Evolutionary conservation across 1,139 yeast genomes (phyloP).

Genomic region (Hanseniaspora gamundiae): DNA sequence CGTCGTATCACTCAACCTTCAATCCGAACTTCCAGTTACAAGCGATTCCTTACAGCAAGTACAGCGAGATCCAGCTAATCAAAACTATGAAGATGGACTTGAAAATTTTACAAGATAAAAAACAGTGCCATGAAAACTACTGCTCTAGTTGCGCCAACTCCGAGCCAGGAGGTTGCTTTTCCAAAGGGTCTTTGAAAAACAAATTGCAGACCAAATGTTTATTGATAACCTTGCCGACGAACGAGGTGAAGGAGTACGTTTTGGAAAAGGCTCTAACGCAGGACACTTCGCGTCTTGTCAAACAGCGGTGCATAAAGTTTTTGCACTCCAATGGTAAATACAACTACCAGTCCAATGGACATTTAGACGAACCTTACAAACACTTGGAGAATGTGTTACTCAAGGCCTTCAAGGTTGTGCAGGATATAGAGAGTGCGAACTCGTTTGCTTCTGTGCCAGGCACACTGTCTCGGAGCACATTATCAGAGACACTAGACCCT

Average conservation of each 20-base stretch:
- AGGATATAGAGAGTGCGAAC: background rate
- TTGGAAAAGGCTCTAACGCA: background rate
- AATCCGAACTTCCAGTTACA: slow-evolving; percentile 28
- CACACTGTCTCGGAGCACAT: background rate
- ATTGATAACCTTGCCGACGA: background rate
- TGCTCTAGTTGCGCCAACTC: slow-evolving; percentile 25
- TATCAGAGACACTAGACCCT: too few species aligned
- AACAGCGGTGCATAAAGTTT: background rate
- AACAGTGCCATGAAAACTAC: slow-evolving; percentile 19
- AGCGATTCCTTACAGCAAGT: slow-evolving; percentile 32
- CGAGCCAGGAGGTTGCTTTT: too few species aligned
- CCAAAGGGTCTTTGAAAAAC: background rate
- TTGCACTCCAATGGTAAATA: slow-evolving; percentile 1
- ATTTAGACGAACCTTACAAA: background rate
- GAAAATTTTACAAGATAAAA: slow-evolving; percentile 12
- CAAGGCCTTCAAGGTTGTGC: background rate
- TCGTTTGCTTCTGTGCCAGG: background rate
- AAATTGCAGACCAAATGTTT: background rate
- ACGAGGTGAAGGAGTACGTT: slow-evolving; percentile 1
- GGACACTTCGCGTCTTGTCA: background rate
- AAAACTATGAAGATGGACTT: slow-evolving; percentile 47
- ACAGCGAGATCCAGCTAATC: slow-evolving; percentile 40
- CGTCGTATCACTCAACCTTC: slow-evolving; percentile 18
- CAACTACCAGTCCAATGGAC: background rate
- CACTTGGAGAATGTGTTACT: background rate